Base-by-base conservation (phyloP, 2,329 filamentous ascomycete genomes). In the Fusarium sublunatum region DNA sequence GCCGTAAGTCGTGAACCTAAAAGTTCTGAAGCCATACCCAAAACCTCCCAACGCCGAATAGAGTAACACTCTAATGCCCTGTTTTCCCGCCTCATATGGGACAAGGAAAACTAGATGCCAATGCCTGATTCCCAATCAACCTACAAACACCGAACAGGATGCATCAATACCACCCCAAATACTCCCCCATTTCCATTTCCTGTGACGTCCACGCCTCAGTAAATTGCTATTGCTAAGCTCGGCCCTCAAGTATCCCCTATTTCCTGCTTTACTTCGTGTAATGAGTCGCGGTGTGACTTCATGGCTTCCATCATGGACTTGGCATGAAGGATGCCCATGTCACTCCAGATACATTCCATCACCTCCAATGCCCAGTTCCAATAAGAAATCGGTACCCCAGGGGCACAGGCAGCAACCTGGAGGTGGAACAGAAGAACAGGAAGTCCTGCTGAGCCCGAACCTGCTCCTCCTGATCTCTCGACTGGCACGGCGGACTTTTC, bases 241-340 rank as follows among this genome's bases (percentile, higher is more conserved):
- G 51, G 28, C 19, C 53, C 34, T 28, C 57, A 35, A 26, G 7
- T 34, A n/a, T 34, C 31, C 13, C n/a, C n/a, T 6, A 34, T 40
- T 51, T 22, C 49, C 35, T 26, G 61, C 57, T 68, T 60, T 32
- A 56, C 47, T 29, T 50, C 49, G 3, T 53, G 28, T 32, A 58
- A 4, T n/a, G 57, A 57, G 22, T 69, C 67, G 24, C 57, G 58
- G 36, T 72, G 63, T 11, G 58, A 60, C n/a, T 48, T 61, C 78
- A 81, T 79, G 7, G 74, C 66, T 38, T 81, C 79, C 34, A 79
- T 78, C 58, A 83, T 72, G 15, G 75, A 71, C 51, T 77, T 75
- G 2, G 82, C 82, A 60, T 83, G 80, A 31, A 81, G 71, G 79
- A 85, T 83, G 8, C 83, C 83, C 72, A 83, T 79, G 38, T 81